Percentiles rank a stretch among this genome's conserved stretches.
Evolutionary conservation across 140 eudicot species (phyloP).

Genomic region (Anethum foeniculum): DNA sequence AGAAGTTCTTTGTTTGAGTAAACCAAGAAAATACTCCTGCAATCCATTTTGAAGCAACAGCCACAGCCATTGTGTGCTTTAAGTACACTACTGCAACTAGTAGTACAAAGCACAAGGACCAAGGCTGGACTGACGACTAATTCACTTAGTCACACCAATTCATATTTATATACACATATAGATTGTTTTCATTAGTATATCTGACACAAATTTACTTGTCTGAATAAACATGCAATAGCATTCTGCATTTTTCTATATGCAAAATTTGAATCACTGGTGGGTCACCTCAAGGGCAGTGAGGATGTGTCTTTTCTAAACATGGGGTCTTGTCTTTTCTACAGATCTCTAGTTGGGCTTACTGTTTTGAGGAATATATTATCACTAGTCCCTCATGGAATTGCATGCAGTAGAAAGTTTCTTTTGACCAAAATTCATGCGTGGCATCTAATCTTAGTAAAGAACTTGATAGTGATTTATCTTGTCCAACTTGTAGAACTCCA

Average conservation of each 20-base stretch:
- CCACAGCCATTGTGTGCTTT: conserved; percentile 7
- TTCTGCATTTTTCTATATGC: neutral
- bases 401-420: neutral
- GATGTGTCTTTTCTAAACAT: conserved; percentile 47
- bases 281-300: conserved; percentile 42
- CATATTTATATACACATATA: neutral
- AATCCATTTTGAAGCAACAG: conserved; percentile 2
- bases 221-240: conserved; percentile 1
- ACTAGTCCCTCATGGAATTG: conserved; percentile 20
- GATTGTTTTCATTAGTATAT: neutral
- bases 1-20: conserved; percentile 7
- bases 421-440: conserved; percentile 5
- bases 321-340: conserved; percentile 37
- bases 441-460: neutral
- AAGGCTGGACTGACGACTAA: conserved; percentile 4
- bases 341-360: conserved; percentile 41
- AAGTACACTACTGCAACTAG: neutral
- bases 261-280: conserved; percentile 44
- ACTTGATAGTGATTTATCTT: neutral
- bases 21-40: conserved; percentile 12
- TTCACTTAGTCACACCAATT: conserved; percentile 8
- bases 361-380: conserved; percentile 21
- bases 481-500: neutral
- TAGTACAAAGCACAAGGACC: conserved; percentile 3
- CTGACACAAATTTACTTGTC: conserved; percentile 9